A percentile compares a stretch with the other conserved stretches of the same genome.
Evolutionary conservation across 768 basidiomycete genomes (phyloP).

Genomic region (Podaxis mareebaensis): DNA sequence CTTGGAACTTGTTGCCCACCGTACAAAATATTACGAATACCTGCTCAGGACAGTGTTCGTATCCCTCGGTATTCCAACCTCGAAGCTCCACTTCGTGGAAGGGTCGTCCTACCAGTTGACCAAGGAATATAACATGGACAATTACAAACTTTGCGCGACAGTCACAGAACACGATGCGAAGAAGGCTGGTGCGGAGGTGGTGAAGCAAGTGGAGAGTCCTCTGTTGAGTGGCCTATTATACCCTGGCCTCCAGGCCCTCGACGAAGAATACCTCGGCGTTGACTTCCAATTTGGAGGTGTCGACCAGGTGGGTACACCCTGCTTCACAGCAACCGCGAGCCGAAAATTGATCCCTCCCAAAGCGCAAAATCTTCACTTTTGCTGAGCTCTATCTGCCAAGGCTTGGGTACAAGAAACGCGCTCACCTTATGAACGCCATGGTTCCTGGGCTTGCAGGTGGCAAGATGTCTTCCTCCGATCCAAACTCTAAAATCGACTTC

Average conservation of each 20-base stretch:
- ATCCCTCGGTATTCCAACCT: slow-evolving; percentile 88
- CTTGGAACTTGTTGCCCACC: slow-evolving; percentile 82
- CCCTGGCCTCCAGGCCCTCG: slow-evolving; percentile 94
- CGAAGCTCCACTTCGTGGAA: slow-evolving; percentile 79
- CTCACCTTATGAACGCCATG: slow-evolving; percentile 98
- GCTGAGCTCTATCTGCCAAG: slow-evolving; percentile 94
- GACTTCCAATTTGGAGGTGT: slow-evolving; percentile 99
- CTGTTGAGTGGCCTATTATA: slow-evolving; percentile 91
- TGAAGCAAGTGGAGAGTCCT: slow-evolving; percentile 94
- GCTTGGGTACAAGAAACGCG: slow-evolving; percentile 91
- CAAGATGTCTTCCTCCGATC: slow-evolving; percentile 98
- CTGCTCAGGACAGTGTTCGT: slow-evolving; percentile 81
- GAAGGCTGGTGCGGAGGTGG: slow-evolving; percentile 98
- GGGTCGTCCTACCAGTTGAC: slow-evolving; percentile 94
- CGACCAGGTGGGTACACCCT: slow-evolving; percentile 71
- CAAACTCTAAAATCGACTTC: slow-evolving; percentile 98
- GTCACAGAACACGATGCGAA: slow-evolving; percentile 97
- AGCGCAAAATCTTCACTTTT: slow-evolving; percentile 99
- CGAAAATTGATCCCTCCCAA: neutral
- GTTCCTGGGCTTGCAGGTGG: slow-evolving; percentile 92
- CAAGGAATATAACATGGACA: slow-evolving; percentile 91
- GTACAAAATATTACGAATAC: slow-evolving; percentile 88
- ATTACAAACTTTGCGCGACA: slow-evolving; percentile 88
- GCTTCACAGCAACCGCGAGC: neutral
- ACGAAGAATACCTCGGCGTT: slow-evolving; percentile 93